Evolutionary conservation across 371 early-diverging fungal species (phyloP), one percentile per base, ranked within the genome.

Genomic region (Blakeslea trispora): DNA sequence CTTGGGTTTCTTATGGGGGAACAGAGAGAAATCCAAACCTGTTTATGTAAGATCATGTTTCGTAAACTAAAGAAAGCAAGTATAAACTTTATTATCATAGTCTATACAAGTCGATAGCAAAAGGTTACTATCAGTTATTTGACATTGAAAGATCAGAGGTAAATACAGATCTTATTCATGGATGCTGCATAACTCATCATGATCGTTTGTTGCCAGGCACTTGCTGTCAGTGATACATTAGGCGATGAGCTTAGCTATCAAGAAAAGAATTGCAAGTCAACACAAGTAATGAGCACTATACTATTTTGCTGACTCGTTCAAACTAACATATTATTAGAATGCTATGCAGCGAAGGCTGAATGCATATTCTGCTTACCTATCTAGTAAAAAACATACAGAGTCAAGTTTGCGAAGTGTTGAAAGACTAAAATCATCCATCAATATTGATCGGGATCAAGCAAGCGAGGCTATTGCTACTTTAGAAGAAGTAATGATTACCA

Each of bases 1-100:
- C 64, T 11, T 71, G 59, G 65, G 64, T 76, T 17, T 52, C 69
- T 32, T 76, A 68, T 67, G 77, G 77, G 15, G 71, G 63, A 2
- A 63, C 66, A 41, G 77, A 76, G 50, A 57, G 73, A 32, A 53
- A 73, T 55, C 69, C 77, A 0, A 59, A 54, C 18, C 41, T 76
- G 23, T 76, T 76, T 45, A 62, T 76, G 77, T 73, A 69, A 45
- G 61, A 42, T n/a, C n/a, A n/a, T n/a, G n/a, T n/a, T 22, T 3
- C 24, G 40, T 1, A 31, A 24, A 34, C 21, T 34, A 44, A 14
- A 45, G 6, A 21, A 8, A 45, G 53, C 15, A 42, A 0, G 5
- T 17, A 51, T 9, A 5, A 17, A 43, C 32, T 51, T 23, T 43
- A 28, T 46, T 24, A 5, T 24, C 6, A 13, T 49, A 42, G 61